A percentile compares a stretch with the other conserved stretches of the same genome.
phyloP scores from a whole-genome alignment of 164 flowering plant genomes.

The Vitis rotundifolia region DNA sequence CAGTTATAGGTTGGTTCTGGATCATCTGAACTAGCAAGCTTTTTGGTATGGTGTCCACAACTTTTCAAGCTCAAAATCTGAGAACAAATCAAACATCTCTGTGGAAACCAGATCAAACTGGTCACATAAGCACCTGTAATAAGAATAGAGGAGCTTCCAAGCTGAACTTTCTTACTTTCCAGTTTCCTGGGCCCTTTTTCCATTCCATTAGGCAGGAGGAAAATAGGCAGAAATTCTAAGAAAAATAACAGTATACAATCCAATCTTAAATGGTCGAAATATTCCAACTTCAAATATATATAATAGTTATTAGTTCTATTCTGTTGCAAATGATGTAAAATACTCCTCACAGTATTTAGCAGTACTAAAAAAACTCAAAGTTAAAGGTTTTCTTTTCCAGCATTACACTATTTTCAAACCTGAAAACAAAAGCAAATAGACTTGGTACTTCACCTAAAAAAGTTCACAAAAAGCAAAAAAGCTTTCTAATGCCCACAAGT shows the following conservation, averaged over 20 bases:
- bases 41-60: neutral
- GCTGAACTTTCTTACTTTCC: neutral
- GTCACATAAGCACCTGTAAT: neutral
- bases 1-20: slow-evolving; percentile 79
- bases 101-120: neutral
- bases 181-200: neutral
- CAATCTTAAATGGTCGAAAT: no score
- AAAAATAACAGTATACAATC: neutral
- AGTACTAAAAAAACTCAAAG: neutral
- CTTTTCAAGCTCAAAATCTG: slow-evolving; percentile 2
- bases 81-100: neutral
- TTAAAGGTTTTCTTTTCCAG: neutral
- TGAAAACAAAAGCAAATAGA: neutral
- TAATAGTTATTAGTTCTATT: no score
- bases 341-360: no score
- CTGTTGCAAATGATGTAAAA: no score
- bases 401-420: neutral
- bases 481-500: no score
- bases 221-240: neutral
- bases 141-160: neutral
- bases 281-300: no score
- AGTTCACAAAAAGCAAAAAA: no score
- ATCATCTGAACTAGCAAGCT: slow-evolving; percentile 26
- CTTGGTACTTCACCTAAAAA: no score
- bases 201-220: neutral